A percentile compares a stretch with the other conserved stretches of the same genome.
Conservation (phyloP, 768 basidiomycete genomes). For the Leccinum imitatum region DNA sequence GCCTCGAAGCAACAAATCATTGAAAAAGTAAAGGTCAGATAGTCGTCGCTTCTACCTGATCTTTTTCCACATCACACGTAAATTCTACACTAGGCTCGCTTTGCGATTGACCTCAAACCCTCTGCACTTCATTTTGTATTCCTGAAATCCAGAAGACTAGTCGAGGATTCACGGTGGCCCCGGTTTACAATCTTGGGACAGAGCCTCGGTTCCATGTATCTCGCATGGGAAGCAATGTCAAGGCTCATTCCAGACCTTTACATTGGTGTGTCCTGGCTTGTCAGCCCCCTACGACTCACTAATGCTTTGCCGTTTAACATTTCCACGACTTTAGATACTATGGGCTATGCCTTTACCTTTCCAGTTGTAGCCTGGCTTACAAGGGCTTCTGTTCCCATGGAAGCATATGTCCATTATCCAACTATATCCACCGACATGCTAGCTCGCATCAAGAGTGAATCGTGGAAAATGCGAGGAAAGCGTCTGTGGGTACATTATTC, state of each 20-base stretch:
- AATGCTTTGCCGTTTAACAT: background rate
- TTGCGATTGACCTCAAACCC: conserved; percentile 73
- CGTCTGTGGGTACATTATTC: conserved; percentile 23
- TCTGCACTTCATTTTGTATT: conserved; percentile 77
- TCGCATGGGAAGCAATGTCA: conserved; percentile 81
- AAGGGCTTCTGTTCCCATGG: conserved; percentile 62
- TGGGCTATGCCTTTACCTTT: conserved; percentile 97
- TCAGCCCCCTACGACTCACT: background rate
- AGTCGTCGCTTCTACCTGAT: background rate
- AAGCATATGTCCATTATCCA: conserved; percentile 95
- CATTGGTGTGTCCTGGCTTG: conserved; percentile 58
- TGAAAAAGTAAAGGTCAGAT: conserved; percentile 69
- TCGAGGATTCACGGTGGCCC: conserved; percentile 83
- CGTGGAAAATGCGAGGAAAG: conserved; percentile 26
- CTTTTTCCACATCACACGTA: background rate
- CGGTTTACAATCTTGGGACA: conserved; percentile 93
- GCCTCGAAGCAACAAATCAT: conserved; percentile 80
- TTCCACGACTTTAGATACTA: conserved; percentile 64
- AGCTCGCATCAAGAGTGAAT: conserved; percentile 54
- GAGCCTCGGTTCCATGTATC: conserved; percentile 80
- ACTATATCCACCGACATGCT: conserved; percentile 97
- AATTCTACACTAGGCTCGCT: conserved; percentile 57
- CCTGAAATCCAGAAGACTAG: conserved; percentile 61
- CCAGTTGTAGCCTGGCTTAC: conserved; percentile 64
- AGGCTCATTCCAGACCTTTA: conserved; percentile 84